Evolutionary conservation across 2,329 filamentous ascomycete species (phyloP).

Genomic region (Aspergillus flavus): DNA sequence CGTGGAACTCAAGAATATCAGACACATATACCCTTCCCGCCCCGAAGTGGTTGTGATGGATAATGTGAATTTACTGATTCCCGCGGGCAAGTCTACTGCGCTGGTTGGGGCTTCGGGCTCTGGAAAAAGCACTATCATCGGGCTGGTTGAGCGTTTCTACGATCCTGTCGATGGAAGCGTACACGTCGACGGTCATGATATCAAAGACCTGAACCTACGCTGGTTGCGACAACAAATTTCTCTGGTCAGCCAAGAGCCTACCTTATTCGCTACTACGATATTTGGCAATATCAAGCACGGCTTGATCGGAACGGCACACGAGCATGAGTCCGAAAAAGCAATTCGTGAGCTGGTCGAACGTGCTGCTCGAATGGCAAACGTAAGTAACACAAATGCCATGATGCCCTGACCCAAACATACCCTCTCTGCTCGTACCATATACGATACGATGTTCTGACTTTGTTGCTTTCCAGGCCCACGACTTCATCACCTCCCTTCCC

Average conservation of each 20-base stretch:
- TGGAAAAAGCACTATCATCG: slow-evolving; percentile 84
- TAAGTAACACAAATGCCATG: neutral
- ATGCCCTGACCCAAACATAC: neutral
- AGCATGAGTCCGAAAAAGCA: neutral
- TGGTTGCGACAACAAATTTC: slow-evolving; percentile 57
- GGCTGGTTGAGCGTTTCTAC: slow-evolving; percentile 82
- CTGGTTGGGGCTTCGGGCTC: slow-evolving; percentile 83
- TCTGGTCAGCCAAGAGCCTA: slow-evolving; percentile 82
- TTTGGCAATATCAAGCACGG: slow-evolving; percentile 71
- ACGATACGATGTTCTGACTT: neutral
- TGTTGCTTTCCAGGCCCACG: slow-evolving; percentile 58
- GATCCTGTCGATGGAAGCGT: slow-evolving; percentile 72
- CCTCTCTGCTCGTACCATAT: neutral
- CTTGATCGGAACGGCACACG: slow-evolving; percentile 57
- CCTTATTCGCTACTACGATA: slow-evolving; percentile 79
- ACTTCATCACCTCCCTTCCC: slow-evolving; percentile 74
- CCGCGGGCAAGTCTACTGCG: slow-evolving; percentile 73
- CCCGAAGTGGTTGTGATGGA: neutral
- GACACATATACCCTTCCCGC: slow-evolving; percentile 1
- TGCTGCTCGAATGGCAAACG: slow-evolving; percentile 43
- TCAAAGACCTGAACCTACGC: slow-evolving; percentile 66
- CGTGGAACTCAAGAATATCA: neutral
- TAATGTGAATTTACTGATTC: neutral
- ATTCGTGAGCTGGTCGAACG: slow-evolving; percentile 12
- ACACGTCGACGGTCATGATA: slow-evolving; percentile 73